phyloP scores from a whole-genome alignment of 1,284 basidiomycete species.

The Tilletia horrida region DNA sequence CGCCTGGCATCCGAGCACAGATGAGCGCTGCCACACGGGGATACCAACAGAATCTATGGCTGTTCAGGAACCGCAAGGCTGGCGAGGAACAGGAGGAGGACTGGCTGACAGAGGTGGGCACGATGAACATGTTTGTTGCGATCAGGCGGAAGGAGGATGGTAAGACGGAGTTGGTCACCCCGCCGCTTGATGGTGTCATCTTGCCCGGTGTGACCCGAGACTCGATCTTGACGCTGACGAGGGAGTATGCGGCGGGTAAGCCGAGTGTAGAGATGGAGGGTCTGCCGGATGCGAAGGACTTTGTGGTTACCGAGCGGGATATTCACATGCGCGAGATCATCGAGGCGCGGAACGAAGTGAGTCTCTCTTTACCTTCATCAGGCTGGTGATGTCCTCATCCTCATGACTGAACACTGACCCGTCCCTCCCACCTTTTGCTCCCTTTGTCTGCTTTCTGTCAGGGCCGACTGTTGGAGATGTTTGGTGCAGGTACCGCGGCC shows the following conservation, averaged over 20 bases:
- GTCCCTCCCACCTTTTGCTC: too few relatives aligned
- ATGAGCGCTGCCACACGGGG: constrained; percentile 76
- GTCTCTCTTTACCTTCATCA: too few relatives aligned
- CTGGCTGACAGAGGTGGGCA: constrained; percentile 63
- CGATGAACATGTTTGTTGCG: constrained; percentile 93
- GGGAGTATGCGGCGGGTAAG: constrained; percentile 68
- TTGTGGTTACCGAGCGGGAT: constrained; percentile 76
- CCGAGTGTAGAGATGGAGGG: constrained; percentile 53
- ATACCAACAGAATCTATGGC: constrained; percentile 93
- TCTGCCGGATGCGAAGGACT: constrained; percentile 55
- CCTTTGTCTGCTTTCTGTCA: constrained; percentile 34
- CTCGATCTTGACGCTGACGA: constrained; percentile 72
- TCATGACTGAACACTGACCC: too few relatives aligned
- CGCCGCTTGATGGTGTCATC: constrained; percentile 90
- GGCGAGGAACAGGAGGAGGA: constrained; percentile 59
- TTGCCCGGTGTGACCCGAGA: constrained; percentile 94
- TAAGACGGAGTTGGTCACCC: constrained; percentile 59
- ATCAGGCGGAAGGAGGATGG: constrained; percentile 73
- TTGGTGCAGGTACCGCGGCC: constrained; percentile 73
- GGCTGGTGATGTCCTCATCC: too few relatives aligned
- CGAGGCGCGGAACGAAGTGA: constrained; percentile 62
- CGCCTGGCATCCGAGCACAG: constrained; percentile 63
- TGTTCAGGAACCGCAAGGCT: constrained; percentile 64
- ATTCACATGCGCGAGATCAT: constrained; percentile 86
- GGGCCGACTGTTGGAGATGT: constrained; percentile 80